These are phyloP conservation scores for Clonostachys solani DNA, from an alignment of 2,329 filamentous ascomycete species.

Conservation along the genomic window DNA sequence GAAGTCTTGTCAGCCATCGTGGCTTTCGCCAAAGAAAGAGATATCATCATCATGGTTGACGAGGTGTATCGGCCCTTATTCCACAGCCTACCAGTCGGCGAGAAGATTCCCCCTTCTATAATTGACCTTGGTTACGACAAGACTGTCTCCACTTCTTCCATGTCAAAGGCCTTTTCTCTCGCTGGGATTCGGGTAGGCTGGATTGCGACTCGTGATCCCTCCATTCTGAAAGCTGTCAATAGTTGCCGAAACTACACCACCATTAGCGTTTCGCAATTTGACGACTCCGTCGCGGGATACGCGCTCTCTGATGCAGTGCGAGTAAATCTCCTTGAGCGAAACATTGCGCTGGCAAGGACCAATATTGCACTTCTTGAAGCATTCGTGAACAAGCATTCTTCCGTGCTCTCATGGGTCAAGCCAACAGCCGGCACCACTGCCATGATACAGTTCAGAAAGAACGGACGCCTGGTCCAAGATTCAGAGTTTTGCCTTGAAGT, in stretches of 20 bases:
- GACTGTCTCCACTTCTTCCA: slow-evolving; percentile 69
- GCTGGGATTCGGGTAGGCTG: slow-evolving; percentile 81
- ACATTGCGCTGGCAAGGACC: slow-evolving; percentile 54
- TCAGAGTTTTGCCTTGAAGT: slow-evolving; percentile 67
- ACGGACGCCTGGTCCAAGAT: slow-evolving; percentile 62
- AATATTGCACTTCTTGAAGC: slow-evolving; percentile 64
- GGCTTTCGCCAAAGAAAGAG: slow-evolving; percentile 55
- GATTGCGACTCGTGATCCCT: slow-evolving; percentile 63
- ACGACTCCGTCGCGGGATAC: slow-evolving; percentile 73
- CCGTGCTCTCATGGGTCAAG: slow-evolving; percentile 65
- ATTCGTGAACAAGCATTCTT: slow-evolving; percentile 62
- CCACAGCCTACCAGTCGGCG: slow-evolving; percentile 48
- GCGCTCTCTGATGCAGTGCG: slow-evolving; percentile 54
- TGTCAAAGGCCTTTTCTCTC: slow-evolving; percentile 82
- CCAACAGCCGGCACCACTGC: slow-evolving; percentile 78
- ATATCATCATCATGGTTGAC: slow-evolving; percentile 67
- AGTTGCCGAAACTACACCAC: slow-evolving; percentile 76
- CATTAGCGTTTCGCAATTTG: slow-evolving; percentile 79
- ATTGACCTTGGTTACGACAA: slow-evolving; percentile 69
- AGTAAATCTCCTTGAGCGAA: slow-evolving; percentile 42
- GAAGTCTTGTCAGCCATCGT: slow-evolving; percentile 57
- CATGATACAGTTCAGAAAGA: slow-evolving; percentile 65
- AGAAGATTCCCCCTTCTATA: slow-evolving; percentile 54
- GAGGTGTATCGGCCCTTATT: slow-evolving; percentile 85
- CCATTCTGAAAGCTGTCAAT: slow-evolving; percentile 60